A percentile compares a stretch with the other conserved stretches of the same genome.
phyloP scores from a whole-genome alignment of 2,329 filamentous ascomycete species.

The Sporothrix mexicana region DNA sequence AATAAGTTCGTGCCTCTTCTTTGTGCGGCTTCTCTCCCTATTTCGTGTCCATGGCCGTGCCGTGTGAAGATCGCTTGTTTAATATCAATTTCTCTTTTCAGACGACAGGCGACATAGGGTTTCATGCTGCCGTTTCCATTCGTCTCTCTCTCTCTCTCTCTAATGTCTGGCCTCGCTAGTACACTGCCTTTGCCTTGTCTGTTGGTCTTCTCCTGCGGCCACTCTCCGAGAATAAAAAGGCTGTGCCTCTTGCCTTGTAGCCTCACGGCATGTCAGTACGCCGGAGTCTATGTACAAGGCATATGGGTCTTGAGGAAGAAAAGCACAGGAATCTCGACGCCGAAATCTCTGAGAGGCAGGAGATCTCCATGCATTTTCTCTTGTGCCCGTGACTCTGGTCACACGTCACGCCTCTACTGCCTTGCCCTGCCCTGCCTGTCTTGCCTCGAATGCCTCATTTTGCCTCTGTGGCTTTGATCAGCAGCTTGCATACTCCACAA shows the following conservation, averaged over 20 bases:
- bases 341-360: background rate
- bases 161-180: background rate
- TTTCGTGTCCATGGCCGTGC: background rate
- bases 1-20: background rate
- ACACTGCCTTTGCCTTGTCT: background rate
- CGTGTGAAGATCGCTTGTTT: constrained; percentile 6
- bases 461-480: background rate
- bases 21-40: background rate
- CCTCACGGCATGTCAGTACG: background rate
- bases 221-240: background rate
- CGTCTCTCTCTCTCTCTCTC: background rate
- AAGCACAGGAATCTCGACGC: background rate
- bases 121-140: background rate
- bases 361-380: background rate
- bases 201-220: too few species aligned
- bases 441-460: background rate
- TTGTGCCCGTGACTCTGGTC: background rate
- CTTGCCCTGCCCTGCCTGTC: background rate
- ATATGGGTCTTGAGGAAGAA: background rate
- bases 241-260: background rate
- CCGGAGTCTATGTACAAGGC: background rate
- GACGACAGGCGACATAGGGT: background rate
- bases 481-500: constrained; percentile 6
- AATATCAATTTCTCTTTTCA: background rate
- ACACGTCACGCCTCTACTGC: background rate